Evolutionary conservation across 2,329 filamentous ascomycete genomes (phyloP).

Genomic region (Fusarium sp.): DNA sequence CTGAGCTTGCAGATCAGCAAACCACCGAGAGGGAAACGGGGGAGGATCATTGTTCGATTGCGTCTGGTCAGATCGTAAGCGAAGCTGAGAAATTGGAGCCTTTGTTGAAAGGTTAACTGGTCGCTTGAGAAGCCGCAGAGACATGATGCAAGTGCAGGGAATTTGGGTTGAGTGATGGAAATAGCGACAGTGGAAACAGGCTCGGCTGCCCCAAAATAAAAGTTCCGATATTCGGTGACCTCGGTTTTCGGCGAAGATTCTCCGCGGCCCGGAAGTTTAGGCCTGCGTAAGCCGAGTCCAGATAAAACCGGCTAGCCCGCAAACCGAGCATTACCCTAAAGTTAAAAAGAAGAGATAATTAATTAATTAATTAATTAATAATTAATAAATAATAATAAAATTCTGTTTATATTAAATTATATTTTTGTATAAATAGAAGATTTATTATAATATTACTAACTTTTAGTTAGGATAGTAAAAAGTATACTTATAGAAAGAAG

Average conservation of each 20-base stretch:
- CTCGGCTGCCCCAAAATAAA: background rate
- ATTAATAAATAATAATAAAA: too few relatives aligned
- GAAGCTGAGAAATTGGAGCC: background rate
- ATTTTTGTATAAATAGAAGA: too few relatives aligned
- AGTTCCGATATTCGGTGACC: background rate
- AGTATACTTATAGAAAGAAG: too few relatives aligned
- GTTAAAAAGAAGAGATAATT: background rate
- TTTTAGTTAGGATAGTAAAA: too few relatives aligned
- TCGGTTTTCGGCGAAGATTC: background rate
- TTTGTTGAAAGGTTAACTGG: background rate
- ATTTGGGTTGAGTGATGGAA: background rate
- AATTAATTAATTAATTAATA: too few relatives aligned
- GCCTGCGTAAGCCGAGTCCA: background rate
- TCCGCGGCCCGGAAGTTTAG: background rate
- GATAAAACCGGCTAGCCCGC: background rate
- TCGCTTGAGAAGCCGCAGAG: background rate
- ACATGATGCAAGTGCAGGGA: background rate
- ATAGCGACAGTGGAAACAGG: background rate
- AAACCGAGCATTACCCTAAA: background rate
- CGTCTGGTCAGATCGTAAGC: background rate
- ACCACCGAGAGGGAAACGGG: slow-evolving; percentile 19
- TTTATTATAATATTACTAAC: too few relatives aligned
- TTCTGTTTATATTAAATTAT: too few relatives aligned
- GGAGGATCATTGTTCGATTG: background rate
- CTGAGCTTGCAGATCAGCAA: slow-evolving; percentile 16